Evolutionary conservation across 2,329 filamentous ascomycete genomes (phyloP).

Genomic region (Bimuria novae-zelandiae): DNA sequence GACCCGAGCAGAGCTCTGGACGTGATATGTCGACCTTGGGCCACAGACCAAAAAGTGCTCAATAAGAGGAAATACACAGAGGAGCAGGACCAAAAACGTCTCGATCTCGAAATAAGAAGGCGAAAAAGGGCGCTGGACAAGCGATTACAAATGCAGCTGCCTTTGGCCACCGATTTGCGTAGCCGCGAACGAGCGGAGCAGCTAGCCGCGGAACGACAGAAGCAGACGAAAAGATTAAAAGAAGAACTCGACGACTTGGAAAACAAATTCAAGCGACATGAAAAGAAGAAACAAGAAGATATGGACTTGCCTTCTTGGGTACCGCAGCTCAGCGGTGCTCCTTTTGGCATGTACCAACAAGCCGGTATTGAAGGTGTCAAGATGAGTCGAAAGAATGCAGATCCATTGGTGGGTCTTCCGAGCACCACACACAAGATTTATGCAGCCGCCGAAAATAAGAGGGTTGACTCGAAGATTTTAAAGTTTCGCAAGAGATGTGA

Average conservation of each 20-base stretch:
- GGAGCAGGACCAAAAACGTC: no score
- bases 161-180: no score
- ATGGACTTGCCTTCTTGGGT: conserved; percentile 40
- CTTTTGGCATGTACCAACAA: conserved; percentile 27
- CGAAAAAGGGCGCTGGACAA: no score
- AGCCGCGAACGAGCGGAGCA: no score
- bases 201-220: no score
- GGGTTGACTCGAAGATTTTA: conserved; percentile 20
- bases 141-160: no score
- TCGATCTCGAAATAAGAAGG: no score
- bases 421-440: conserved; percentile 33
- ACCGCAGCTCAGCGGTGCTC: conserved; percentile 20
- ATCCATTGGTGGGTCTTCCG: conserved; percentile 42
- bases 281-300: neutral
- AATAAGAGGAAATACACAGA: no score
- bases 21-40: conserved; percentile 49
- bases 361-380: conserved; percentile 23
- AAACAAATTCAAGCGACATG: no score
- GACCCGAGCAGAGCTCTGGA: conserved; percentile 39
- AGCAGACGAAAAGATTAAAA: no score
- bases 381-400: conserved; percentile 42
- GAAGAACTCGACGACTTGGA: no score
- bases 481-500: conserved; percentile 28
- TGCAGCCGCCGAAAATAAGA: conserved; percentile 31
- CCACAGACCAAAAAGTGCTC: conserved; percentile 13